Conservation (phyloP, 306 rosid genomes). For the Quercus mongolica region DNA sequence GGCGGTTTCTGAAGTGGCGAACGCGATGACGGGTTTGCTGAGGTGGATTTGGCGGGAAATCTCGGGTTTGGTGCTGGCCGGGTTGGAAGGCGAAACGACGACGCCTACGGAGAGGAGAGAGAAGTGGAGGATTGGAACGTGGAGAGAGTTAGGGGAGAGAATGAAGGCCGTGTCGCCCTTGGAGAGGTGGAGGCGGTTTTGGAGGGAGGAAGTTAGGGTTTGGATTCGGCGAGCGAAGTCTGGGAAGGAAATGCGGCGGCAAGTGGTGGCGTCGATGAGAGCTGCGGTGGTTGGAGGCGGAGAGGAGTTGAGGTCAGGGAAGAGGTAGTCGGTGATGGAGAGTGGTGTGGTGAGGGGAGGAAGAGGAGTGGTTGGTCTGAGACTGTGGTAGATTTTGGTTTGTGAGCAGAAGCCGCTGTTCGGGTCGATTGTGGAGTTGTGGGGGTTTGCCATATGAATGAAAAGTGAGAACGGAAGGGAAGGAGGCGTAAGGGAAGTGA, state of each 20-base stretch:
- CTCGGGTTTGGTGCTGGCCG: slow-evolving; percentile 15
- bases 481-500: no score
- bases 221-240: slow-evolving; percentile 23
- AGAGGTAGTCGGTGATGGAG: slow-evolving; percentile 22
- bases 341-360: slow-evolving; percentile 23
- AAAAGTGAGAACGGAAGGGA: no score
- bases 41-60: slow-evolving; percentile 31
- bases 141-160: slow-evolving; percentile 27
- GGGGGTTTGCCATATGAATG: no score
- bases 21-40: slow-evolving; percentile 27
- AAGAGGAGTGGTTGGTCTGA: slow-evolving; percentile 8
- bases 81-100: slow-evolving; percentile 32
- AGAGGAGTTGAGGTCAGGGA: slow-evolving; percentile 5
- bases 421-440: not conserved
- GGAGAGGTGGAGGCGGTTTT: not conserved
- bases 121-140: slow-evolving; percentile 30
- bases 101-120: slow-evolving; percentile 32
- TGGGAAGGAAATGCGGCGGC: slow-evolving; percentile 12
- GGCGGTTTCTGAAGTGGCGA: slow-evolving; percentile 23
- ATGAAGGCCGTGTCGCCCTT: slow-evolving; percentile 17
- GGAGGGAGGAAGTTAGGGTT: slow-evolving; percentile 20
- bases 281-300: slow-evolving; percentile 10
- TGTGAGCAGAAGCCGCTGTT: slow-evolving; percentile 23
- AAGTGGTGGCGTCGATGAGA: slow-evolving; percentile 18
- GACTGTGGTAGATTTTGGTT: slow-evolving; percentile 21